A percentile compares a stretch with the other conserved stretches of the same genome.
phyloP scores from a whole-genome alignment of 495 filamentous ascomycete genomes.

The Cercophora newfieldiana region DNA sequence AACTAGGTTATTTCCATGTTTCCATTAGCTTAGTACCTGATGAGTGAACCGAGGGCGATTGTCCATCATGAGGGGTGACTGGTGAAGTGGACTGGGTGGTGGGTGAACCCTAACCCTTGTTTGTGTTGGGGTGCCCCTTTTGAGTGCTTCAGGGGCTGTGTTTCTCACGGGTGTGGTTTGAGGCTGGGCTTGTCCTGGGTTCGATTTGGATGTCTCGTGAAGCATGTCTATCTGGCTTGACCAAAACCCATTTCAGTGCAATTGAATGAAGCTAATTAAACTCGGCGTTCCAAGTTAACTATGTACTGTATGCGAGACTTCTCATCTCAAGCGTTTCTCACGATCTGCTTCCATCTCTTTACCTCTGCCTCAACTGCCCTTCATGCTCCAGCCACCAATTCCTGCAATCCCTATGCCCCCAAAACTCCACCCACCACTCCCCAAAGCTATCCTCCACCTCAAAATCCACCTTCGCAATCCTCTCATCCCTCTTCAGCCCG shows the following conservation, averaged over 20 bases:
- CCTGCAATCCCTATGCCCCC: constrained; percentile 78
- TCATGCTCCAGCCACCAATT: constrained; percentile 83
- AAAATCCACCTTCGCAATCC: constrained; percentile 71
- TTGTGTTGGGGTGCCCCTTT: not conserved
- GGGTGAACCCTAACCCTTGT: constrained; percentile 21
- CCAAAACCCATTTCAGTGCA: no score
- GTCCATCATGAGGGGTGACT: constrained; percentile 1
- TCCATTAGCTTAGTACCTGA: not conserved
- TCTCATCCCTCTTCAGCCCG: constrained; percentile 82
- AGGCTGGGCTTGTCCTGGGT: no score
- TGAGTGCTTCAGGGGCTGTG: not conserved
- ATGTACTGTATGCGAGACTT: no score
- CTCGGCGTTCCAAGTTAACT: no score
- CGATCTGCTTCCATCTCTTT: not conserved
- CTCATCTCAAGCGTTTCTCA: no score
- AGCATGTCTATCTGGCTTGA: no score
- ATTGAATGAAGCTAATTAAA: no score
- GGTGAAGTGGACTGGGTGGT: constrained; percentile 7
- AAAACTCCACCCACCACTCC: constrained; percentile 94
- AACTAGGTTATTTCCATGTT: no score
- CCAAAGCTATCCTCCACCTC: constrained; percentile 85
- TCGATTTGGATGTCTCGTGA: no score
- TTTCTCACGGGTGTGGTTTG: not conserved
- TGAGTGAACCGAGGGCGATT: not conserved
- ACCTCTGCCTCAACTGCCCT: constrained; percentile 63